Evolutionary conservation across 345 rosid genomes (phyloP).

Genomic region (Cardamine resedifolia): DNA sequence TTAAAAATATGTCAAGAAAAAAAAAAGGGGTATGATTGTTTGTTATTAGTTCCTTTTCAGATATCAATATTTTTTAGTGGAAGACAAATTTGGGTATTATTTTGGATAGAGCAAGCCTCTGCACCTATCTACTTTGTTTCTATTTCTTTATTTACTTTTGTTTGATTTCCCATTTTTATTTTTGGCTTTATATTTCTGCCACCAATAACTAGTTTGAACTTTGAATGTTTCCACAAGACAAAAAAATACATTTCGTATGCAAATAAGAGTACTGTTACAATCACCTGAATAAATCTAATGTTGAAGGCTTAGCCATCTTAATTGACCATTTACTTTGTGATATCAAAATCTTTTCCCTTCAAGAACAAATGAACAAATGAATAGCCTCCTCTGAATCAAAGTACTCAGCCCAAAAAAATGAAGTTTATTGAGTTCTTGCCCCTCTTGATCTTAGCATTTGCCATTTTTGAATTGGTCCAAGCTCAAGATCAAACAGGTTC

Average conservation of each 20-base stretch:
- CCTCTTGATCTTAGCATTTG: conserved; percentile 13
- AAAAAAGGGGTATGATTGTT: not conserved
- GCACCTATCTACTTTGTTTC: not conserved
- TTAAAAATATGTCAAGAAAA: not conserved
- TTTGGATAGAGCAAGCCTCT: not conserved
- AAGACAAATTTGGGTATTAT: not conserved
- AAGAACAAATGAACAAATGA: conserved; percentile 9
- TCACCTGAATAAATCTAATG: conserved; percentile 23
- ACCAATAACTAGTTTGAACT: conserved; percentile 19
- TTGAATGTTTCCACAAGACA: conserved; percentile 25
- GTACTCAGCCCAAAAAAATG: not conserved
- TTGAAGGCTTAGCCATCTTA: conserved; percentile 4
- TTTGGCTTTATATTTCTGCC: not conserved
- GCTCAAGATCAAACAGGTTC: conserved; percentile 41
- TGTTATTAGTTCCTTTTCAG: not conserved
- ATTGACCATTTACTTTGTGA: conserved; percentile 27
- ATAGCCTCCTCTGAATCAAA: not conserved
- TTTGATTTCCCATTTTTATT: not conserved
- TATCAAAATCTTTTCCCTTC: not conserved
- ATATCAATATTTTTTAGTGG: not conserved
- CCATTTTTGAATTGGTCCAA: conserved; percentile 2
- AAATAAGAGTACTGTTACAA: conserved; percentile 9
- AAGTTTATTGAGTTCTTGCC: not conserved
- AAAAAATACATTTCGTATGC: conserved; percentile 5
- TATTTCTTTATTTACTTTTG: not conserved